Evolutionary conservation across 495 filamentous ascomycete species (phyloP).

Genomic region (Penicillium canariense): DNA sequence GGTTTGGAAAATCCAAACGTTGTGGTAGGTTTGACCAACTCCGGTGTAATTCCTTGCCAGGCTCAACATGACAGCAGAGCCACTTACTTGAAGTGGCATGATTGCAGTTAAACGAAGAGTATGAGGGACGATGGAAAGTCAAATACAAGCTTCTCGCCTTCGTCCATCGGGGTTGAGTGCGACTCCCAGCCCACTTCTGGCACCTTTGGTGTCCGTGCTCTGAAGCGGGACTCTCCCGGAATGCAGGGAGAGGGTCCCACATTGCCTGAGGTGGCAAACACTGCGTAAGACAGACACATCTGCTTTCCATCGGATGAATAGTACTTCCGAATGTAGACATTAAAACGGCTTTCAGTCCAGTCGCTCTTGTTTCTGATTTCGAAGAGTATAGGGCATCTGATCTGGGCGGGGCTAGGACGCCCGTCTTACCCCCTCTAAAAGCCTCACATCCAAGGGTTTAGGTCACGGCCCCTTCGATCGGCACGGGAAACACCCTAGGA

Average conservation of each 20-base stretch:
- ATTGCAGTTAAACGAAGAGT: neutral
- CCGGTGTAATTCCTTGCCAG: neutral
- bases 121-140: neutral
- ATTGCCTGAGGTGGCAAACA: conserved; percentile 3
- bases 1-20: no score
- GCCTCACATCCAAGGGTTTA: neutral
- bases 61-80: neutral
- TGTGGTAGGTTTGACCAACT: neutral
- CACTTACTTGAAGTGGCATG: neutral
- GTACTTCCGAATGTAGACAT: neutral
- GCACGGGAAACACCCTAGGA: neutral
- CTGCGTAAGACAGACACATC: neutral
- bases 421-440: no score
- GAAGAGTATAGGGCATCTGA: neutral
- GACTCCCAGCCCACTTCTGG: neutral
- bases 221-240: neutral
- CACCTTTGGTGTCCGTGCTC: neutral
- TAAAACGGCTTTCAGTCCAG: neutral
- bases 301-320: conserved; percentile 1
- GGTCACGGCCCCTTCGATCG: neutral
- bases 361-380: neutral
- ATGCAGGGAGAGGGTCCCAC: neutral
- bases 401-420: no score
- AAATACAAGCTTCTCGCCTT: neutral
- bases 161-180: neutral